Evolutionary conservation across 805 yeast genomes (phyloP), one percentile per base, ranked within the genome.

Genomic region (Isabelozyma pseudorhagii): DNA sequence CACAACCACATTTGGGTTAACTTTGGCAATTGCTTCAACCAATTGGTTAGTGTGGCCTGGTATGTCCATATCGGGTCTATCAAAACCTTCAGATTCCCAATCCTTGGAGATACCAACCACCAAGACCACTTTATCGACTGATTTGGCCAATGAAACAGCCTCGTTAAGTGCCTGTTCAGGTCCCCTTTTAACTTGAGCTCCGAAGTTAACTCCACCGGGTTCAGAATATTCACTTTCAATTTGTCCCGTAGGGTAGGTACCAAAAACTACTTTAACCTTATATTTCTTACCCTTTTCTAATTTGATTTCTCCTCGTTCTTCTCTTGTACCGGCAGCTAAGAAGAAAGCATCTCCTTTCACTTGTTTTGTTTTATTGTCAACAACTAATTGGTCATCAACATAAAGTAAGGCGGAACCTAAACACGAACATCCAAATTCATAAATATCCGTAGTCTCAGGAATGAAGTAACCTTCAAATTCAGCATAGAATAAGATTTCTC

Each of bases 81-180:
- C 88, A 54, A 68, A 75, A 39, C 87, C 85, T 61, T 83, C 87
- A 25, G 80, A 66, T 61, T 83, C 87, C 77, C 80, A 81, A 40
- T 81, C 85, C 28, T 66, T 65, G 53, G 78, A 74, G 50, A 80
- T 67, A 34, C 88, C 87, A 47, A 78, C 67, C 47, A 72, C 62
- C 43, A 83, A 56, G 15, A 82, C 62, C 17, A 80, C 85, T 59
- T 80, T 80, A 53, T 83, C 87, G 18, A 64, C 81, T 1, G 58
- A 38, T 53, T 71, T 69, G 39, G 88, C 87, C 38, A 77, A 49
- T 10, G 66, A 74, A 13, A 70, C 79, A 8, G 87, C 85, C 47
- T 58, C 56, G 10, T 49, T 39, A 43, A 67, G 58, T 43, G 63
- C 66, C 7, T 49, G 57, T 48, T 63, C 58, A 7, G 59, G 54